Evolutionary conservation across 2,329 filamentous ascomycete species (phyloP).

Genomic region (Zarea fungicola): DNA sequence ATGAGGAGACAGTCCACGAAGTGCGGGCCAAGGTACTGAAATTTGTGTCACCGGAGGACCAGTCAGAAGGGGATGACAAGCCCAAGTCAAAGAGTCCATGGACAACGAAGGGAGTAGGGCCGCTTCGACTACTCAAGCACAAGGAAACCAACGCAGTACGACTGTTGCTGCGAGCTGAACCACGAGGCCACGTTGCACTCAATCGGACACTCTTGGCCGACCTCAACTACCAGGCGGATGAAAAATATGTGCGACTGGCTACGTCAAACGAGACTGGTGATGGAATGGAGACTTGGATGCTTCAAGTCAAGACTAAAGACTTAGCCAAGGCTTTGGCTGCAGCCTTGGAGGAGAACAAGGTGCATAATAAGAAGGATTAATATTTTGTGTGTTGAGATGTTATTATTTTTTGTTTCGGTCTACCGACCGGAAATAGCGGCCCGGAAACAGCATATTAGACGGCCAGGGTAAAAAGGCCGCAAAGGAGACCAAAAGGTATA

Average conservation of each 20-base stretch:
- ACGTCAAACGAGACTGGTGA: conserved; percentile 53
- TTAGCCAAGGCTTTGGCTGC: conserved; percentile 49
- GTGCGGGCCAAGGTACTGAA: conserved; percentile 66
- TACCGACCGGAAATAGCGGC: too few species aligned
- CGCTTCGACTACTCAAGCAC: conserved; percentile 67
- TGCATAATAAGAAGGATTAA: conserved; percentile 48
- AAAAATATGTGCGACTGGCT: conserved; percentile 56
- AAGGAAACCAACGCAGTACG: conserved; percentile 62
- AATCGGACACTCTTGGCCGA: conserved; percentile 61
- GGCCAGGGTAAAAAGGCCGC: conserved; percentile 8
- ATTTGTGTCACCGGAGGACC: conserved; percentile 45
- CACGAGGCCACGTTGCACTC: conserved; percentile 66
- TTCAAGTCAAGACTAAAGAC: conserved; percentile 63
- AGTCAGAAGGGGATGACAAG: conserved; percentile 38
- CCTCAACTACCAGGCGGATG: conserved; percentile 56
- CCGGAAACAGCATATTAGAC: conserved; percentile 12
- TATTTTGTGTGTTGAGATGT: conserved; percentile 17
- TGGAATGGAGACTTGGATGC: conserved; percentile 62
- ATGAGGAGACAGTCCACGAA: conserved; percentile 66
- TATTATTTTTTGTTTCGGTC: conserved; percentile 10
- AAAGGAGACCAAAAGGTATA: conserved; percentile 14
- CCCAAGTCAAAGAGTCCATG: conserved; percentile 53
- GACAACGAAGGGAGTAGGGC: conserved; percentile 65
- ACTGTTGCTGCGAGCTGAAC: conserved; percentile 68
- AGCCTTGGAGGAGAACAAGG: conserved; percentile 49